Conservation (phyloP, 2,329 filamentous ascomycete species). For the Aspergillus persii region DNA sequence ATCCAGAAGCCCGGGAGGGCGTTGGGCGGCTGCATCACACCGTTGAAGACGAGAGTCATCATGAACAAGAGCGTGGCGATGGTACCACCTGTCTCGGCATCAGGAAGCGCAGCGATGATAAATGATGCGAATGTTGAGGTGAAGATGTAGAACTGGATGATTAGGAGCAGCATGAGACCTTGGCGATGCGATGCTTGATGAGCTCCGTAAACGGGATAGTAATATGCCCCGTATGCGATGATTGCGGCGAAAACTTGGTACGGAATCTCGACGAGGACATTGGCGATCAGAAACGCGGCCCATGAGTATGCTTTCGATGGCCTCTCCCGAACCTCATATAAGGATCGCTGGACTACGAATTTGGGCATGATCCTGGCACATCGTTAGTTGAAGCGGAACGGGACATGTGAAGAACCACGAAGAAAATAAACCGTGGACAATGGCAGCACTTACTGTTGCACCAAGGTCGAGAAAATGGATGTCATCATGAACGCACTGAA, state of each 20-base stretch:
- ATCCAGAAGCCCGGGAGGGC: constrained; percentile 73
- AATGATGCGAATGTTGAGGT: constrained; percentile 78
- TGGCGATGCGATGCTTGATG: constrained; percentile 66
- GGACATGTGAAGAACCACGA: neutral
- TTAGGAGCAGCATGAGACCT: constrained; percentile 73
- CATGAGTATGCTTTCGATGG: constrained; percentile 82
- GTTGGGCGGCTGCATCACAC: constrained; percentile 64
- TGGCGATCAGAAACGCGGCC: constrained; percentile 80
- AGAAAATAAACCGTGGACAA: constrained; percentile 53
- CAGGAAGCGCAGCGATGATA: constrained; percentile 71
- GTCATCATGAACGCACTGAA: constrained; percentile 80
- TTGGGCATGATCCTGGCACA: constrained; percentile 63
- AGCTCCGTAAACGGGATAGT: constrained; percentile 70
- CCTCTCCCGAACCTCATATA: constrained; percentile 82
- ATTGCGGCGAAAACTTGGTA: constrained; percentile 74
- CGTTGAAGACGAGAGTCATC: constrained; percentile 70
- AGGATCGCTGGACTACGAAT: constrained; percentile 75
- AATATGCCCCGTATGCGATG: constrained; percentile 79
- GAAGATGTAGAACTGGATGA: constrained; percentile 74
- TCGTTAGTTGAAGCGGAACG: neutral
- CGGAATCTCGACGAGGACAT: constrained; percentile 80
- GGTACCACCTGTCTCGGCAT: constrained; percentile 72
- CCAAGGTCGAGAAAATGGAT: constrained; percentile 54
- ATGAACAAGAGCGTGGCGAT: constrained; percentile 73
- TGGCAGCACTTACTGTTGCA: constrained; percentile 45